Conservation (phyloP, 768 basidiomycete genomes). For the Suillus ampliporus region DNA sequence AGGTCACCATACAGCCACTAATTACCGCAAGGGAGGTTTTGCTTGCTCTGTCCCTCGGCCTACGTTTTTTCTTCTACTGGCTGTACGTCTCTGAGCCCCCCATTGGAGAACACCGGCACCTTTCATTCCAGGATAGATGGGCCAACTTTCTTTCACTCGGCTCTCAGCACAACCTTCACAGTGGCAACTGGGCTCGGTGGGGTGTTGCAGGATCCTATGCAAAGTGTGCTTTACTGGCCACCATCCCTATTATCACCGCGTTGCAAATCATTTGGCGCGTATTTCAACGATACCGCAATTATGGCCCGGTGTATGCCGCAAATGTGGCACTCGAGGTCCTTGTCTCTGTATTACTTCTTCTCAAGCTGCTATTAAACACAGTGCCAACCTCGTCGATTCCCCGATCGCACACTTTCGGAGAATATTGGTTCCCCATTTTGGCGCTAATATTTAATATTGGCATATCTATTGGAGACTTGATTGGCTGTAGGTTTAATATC, state of each 20-base stretch:
- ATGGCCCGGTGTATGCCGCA: slow-evolving; percentile 58
- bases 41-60: slow-evolving; percentile 59
- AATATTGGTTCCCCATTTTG: slow-evolving; percentile 55
- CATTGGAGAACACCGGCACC: slow-evolving; percentile 37
- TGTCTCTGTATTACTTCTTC: slow-evolving; percentile 59
- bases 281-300: slow-evolving; percentile 39
- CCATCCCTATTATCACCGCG: slow-evolving; percentile 51
- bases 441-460: slow-evolving; percentile 58
- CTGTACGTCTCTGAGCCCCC: slow-evolving; percentile 63
- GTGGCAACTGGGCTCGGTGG: slow-evolving; percentile 71
- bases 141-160: slow-evolving; percentile 23
- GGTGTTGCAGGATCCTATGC: slow-evolving; percentile 58
- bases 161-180: slow-evolving; percentile 43
- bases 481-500: slow-evolving; percentile 53
- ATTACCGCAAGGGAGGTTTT: slow-evolving; percentile 62
- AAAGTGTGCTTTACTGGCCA: slow-evolving; percentile 54
- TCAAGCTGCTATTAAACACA: slow-evolving; percentile 67
- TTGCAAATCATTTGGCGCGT: slow-evolving; percentile 73
- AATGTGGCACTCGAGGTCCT: slow-evolving; percentile 64
- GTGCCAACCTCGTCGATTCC: slow-evolving; percentile 43
- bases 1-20: slow-evolving; percentile 37
- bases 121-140: slow-evolving; percentile 14
- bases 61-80: slow-evolving; percentile 75
- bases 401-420: slow-evolving; percentile 49
- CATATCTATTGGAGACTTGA: slow-evolving; percentile 60